A percentile compares a stretch with the other conserved stretches of the same genome.
phyloP scores from a whole-genome alignment of 2,329 filamentous ascomycete genomes.

The Blastomyces percursus region DNA sequence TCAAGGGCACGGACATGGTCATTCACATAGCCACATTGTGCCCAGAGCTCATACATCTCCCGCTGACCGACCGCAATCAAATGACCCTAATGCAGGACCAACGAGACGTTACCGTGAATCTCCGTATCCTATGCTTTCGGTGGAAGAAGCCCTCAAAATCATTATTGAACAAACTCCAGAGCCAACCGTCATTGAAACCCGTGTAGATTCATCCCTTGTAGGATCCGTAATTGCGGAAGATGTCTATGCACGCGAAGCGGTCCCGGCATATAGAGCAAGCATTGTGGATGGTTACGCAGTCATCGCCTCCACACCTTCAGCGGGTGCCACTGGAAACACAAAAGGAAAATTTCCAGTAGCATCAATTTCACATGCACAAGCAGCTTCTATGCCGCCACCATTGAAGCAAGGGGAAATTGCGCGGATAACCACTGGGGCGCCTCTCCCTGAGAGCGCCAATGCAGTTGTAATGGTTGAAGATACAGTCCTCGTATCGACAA shows the following conservation, averaged over 20 bases:
- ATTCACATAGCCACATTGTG: conserved; percentile 52
- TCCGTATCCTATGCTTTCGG: conserved; percentile 83
- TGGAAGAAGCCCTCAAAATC: conserved; percentile 64
- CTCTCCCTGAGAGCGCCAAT: conserved; percentile 75
- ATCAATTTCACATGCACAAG: conserved; percentile 73
- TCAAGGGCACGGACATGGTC: conserved; percentile 46
- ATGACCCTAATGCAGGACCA: conserved; percentile 49
- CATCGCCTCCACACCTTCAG: conserved; percentile 43
- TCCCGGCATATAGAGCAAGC: conserved; percentile 87
- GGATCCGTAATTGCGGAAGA: conserved; percentile 74
- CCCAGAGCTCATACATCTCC: conserved; percentile 63
- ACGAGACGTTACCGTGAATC: conserved; percentile 68
- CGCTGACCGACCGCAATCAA: conserved; percentile 46
- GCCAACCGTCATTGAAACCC: conserved; percentile 45
- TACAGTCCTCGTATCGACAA: conserved; percentile 63
- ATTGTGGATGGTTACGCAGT: conserved; percentile 96
- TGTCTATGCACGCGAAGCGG: conserved; percentile 66
- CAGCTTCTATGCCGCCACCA: conserved; percentile 50
- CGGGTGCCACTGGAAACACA: conserved; percentile 47
- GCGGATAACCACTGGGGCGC: conserved; percentile 88
- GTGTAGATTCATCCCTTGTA: conserved; percentile 56
- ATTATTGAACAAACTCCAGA: conserved; percentile 64
- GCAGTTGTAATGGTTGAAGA: conserved; percentile 97
- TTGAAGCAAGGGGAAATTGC: conserved; percentile 67
- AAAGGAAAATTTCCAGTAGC: conserved; percentile 79